Evolutionary conservation across 805 yeast genomes (phyloP), one percentile per base, ranked within the genome.

Genomic region (Komagataella mondaviorum): DNA sequence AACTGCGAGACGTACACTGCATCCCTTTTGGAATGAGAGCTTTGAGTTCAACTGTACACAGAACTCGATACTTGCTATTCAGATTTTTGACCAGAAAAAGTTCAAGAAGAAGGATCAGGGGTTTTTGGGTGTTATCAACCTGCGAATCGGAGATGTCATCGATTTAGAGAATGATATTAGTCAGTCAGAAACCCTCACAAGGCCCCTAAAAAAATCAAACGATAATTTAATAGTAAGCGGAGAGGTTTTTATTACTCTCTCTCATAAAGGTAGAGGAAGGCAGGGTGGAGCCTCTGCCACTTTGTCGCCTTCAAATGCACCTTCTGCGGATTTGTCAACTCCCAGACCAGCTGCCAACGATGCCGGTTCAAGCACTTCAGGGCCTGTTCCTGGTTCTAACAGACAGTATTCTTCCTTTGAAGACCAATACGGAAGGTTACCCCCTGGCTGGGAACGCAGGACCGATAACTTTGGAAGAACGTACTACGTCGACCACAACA

Each of bases 71-170:
- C 72, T 93, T 50, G 95, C 91, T 12, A 80, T 93, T 55, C 98
- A 93, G 66, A 93, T 93, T 6, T 93, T 93, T 68, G 98, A 93
- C 66, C 98, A 91, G 66, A 90, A 89, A 66, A 93, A 93, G 68
- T 93, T 93, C 72, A 93, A 93, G 67, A 89, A 88, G 80, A 90
- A 89, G 76, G 99, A 93, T 65, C 99, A 93, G 68, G 99, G 99
- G 4, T 93, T 93, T 60, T 72, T 93, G 51, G 99, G 99, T 53
- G 98, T 93, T 17, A 93, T 93, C 55, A 93, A 93, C 65, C 78
- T 93, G 50, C 76, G 95, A 57, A 78, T 93, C 30, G 91, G 91
- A 46, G 98, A 93, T 65, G 88, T 87, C 24, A 77, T 91, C 53
- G 95, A 89, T 63, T 72, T 83, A 51, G 70, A 22, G 22, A 30